phyloP scores from a whole-genome alignment of 176 grass and related monocot genomes.

The Paspalum vaginatum region DNA sequence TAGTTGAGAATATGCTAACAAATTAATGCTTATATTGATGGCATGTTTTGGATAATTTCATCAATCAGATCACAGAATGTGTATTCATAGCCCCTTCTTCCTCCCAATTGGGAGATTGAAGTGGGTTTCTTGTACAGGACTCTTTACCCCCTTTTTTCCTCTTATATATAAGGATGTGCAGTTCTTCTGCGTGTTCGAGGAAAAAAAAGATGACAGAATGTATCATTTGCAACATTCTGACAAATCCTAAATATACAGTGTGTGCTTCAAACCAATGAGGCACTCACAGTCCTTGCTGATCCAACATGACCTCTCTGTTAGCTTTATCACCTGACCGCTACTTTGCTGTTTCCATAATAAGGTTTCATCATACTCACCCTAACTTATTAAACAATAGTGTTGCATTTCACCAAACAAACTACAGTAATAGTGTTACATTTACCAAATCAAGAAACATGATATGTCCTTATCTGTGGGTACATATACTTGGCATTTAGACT shows the following conservation, averaged over 20 bases:
- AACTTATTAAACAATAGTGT: not conserved
- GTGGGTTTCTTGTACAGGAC: too few relatives aligned
- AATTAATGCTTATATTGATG: slow-evolving; percentile 35
- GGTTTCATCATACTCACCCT: not conserved
- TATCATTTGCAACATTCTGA: slow-evolving; percentile 20
- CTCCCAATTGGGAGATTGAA: too few relatives aligned
- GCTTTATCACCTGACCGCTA: not conserved
- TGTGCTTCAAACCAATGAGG: not conserved
- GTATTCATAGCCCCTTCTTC: too few relatives aligned
- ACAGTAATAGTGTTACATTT: slow-evolving; percentile 4
- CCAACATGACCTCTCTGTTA: not conserved
- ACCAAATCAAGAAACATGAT: slow-evolving; percentile 36
- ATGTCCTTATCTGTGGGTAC: not conserved
- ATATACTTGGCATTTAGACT: not conserved
- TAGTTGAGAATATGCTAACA: slow-evolving; percentile 25
- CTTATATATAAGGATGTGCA: too few relatives aligned
- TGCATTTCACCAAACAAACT: slow-evolving; percentile 20
- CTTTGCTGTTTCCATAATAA: slow-evolving; percentile 9
- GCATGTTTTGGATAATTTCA: slow-evolving; percentile 16
- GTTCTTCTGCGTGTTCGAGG: too few relatives aligned
- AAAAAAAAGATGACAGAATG: too few relatives aligned
- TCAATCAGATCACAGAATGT: not conserved
- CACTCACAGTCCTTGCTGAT: not conserved
- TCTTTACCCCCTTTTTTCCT: too few relatives aligned
- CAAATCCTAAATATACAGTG: slow-evolving; percentile 6